These are phyloP conservation scores for Ganoderma lucidum DNA, from an alignment of 1,284 basidiomycete species.

Conservation along the genomic window DNA sequence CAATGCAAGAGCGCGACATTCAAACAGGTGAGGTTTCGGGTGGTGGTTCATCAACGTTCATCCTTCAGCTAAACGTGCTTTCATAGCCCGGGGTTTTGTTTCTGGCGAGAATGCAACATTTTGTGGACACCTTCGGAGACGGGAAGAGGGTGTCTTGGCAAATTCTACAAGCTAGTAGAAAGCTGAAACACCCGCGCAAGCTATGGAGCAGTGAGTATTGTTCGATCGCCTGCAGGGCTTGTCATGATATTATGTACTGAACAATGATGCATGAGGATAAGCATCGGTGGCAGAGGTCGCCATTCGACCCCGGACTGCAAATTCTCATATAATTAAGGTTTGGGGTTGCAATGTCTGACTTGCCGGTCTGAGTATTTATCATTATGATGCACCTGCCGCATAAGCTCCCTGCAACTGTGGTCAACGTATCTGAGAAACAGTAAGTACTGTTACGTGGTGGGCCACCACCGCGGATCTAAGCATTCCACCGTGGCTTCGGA, in stretches of 20 bases:
- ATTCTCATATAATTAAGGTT: not conserved
- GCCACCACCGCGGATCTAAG: not conserved
- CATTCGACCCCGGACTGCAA: not conserved
- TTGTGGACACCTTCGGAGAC: not conserved
- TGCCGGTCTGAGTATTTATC: not conserved
- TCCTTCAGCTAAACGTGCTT: no score
- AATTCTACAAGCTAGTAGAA: not conserved
- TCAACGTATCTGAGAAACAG: not conserved
- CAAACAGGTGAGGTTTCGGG: no score
- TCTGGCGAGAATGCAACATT: slow-evolving; percentile 12
- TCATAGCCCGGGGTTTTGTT: slow-evolving; percentile 17
- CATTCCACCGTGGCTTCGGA: not conserved
- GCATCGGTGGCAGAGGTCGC: not conserved
- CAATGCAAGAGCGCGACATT: slow-evolving; percentile 22
- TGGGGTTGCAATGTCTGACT: not conserved
- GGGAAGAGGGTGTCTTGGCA: slow-evolving; percentile 13
- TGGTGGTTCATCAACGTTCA: no score
- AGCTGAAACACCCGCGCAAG: not conserved
- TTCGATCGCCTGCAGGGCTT: not conserved
- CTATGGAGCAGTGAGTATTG: not conserved
- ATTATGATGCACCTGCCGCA: not conserved
- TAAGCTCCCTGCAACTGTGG: not conserved
- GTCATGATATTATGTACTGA: not conserved
- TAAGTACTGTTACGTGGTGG: not conserved
- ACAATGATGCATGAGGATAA: not conserved